These are phyloP conservation scores for Chrysosporium queenslandicum DNA, from an alignment of 2,329 filamentous ascomycete species.

Conservation along the genomic window DNA sequence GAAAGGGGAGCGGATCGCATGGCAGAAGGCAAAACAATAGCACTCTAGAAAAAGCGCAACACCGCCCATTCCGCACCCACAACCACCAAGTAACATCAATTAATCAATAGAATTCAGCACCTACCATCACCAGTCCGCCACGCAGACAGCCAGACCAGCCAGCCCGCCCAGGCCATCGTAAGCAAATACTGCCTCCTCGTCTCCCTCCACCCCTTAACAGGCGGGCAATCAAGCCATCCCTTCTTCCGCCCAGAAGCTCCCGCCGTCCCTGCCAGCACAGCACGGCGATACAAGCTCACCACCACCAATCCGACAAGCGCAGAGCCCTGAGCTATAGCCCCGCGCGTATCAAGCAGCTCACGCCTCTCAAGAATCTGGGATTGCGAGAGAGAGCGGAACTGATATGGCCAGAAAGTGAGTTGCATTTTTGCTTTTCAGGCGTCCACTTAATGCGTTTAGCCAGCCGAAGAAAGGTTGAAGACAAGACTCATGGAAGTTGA, in stretches of 20 bases:
- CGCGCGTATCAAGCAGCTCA: conserved; percentile 46
- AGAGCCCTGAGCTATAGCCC: conserved; percentile 47
- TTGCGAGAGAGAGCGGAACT: conserved; percentile 43
- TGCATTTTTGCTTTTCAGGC: not conserved
- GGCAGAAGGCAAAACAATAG: too few species aligned
- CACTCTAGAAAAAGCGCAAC: too few species aligned
- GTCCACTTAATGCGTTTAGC: too few species aligned
- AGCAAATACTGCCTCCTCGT: conserved; percentile 43
- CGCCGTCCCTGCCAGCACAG: not conserved
- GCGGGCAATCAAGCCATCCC: conserved; percentile 40
- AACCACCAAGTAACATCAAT: not conserved
- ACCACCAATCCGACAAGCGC: conserved; percentile 39
- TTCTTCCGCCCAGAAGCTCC: not conserved
- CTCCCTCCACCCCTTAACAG: conserved; percentile 37
- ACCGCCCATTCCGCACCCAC: too few species aligned
- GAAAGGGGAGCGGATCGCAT: too few species aligned
- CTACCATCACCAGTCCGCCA: conserved; percentile 46
- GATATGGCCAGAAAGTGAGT: conserved; percentile 37
- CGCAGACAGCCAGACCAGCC: conserved; percentile 44
- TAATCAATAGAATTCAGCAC: conserved; percentile 19
- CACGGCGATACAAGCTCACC: conserved; percentile 26
- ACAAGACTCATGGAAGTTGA: too few species aligned
- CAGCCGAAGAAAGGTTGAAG: too few species aligned
- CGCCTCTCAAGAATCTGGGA: conserved; percentile 44
- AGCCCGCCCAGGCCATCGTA: conserved; percentile 40